Percentiles rank a stretch among this genome's conserved stretches.
phyloP scores from a whole-genome alignment of 2,329 filamentous ascomycete genomes.

The Pseudocercospora eumusae region DNA sequence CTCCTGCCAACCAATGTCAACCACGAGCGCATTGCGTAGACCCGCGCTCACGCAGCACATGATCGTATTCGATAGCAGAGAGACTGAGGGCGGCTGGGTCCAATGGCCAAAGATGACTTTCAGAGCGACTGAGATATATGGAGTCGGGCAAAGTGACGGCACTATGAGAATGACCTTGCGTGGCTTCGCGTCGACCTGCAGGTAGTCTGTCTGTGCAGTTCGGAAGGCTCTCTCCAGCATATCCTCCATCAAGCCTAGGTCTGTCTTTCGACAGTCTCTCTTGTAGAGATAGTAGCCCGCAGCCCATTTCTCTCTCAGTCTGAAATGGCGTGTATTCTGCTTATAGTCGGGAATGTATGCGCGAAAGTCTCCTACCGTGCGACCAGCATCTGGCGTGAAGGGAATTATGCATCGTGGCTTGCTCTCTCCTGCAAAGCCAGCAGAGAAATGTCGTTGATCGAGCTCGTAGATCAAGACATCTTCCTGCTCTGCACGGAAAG shows the following conservation, averaged over 20 bases:
- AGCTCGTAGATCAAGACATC: slow-evolving; percentile 82
- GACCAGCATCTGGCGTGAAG: slow-evolving; percentile 74
- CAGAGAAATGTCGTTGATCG: slow-evolving; percentile 73
- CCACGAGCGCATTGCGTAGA: slow-evolving; percentile 77
- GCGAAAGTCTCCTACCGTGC: slow-evolving; percentile 79
- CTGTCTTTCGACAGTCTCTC: slow-evolving; percentile 62
- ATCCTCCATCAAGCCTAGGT: slow-evolving; percentile 80
- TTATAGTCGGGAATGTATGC: slow-evolving; percentile 39
- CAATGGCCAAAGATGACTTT: slow-evolving; percentile 79
- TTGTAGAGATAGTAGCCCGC: slow-evolving; percentile 73
- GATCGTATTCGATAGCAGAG: slow-evolving; percentile 74
- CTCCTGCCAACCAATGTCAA: slow-evolving; percentile 93
- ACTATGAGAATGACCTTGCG: slow-evolving; percentile 72
- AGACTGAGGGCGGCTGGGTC: slow-evolving; percentile 76
- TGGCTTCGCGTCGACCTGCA: slow-evolving; percentile 68
- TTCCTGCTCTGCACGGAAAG: slow-evolving; percentile 69
- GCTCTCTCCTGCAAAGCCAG: slow-evolving; percentile 84
- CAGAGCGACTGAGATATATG: slow-evolving; percentile 72
- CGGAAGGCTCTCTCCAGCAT: slow-evolving; percentile 81
- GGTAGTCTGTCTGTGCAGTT: slow-evolving; percentile 77
- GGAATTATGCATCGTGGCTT: slow-evolving; percentile 68
- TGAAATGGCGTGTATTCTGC: slow-evolving; percentile 36
- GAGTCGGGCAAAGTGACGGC: slow-evolving; percentile 74
- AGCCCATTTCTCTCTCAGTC: slow-evolving; percentile 62
- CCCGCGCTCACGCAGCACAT: slow-evolving; percentile 77